These are phyloP conservation scores for Vachellia collinsii DNA, from an alignment of 306 rosid species.

Conservation along the genomic window DNA sequence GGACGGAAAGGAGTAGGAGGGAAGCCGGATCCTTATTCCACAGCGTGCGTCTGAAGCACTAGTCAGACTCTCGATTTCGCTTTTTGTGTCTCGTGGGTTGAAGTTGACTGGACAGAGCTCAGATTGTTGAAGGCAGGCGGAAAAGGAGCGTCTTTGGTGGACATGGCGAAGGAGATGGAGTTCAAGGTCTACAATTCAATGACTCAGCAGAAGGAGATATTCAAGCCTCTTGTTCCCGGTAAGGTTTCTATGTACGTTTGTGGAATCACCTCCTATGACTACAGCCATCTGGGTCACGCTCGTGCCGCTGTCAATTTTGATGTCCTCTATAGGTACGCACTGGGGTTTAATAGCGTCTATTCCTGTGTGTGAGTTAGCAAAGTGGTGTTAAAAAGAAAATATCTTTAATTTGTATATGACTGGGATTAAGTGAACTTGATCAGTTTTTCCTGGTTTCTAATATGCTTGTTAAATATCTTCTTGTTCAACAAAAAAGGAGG, in stretches of 20 bases:
- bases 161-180: constrained; percentile 66
- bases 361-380: background rate
- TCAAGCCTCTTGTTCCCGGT: constrained; percentile 60
- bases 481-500: background rate
- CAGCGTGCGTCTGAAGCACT: background rate
- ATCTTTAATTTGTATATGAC: background rate
- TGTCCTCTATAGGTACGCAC: constrained; percentile 68
- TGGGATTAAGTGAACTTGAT: background rate
- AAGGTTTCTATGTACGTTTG: constrained; percentile 89
- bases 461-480: background rate
- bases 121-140: too few species aligned
- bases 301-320: constrained; percentile 78
- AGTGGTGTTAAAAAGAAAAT: background rate
- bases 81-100: background rate
- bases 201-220: constrained; percentile 82
- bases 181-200: constrained; percentile 80
- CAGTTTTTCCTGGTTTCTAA: background rate
- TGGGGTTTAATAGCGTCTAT: background rate
- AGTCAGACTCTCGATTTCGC: background rate
- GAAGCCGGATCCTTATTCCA: too few species aligned
- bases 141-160: background rate
- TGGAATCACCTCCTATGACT: constrained; percentile 88
- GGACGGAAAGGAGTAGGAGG: too few species aligned
- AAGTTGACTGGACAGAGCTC: background rate
- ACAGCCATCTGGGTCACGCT: constrained; percentile 94